Conservation (phyloP, 169 alveolate species). For the Neospora caninum region DNA sequence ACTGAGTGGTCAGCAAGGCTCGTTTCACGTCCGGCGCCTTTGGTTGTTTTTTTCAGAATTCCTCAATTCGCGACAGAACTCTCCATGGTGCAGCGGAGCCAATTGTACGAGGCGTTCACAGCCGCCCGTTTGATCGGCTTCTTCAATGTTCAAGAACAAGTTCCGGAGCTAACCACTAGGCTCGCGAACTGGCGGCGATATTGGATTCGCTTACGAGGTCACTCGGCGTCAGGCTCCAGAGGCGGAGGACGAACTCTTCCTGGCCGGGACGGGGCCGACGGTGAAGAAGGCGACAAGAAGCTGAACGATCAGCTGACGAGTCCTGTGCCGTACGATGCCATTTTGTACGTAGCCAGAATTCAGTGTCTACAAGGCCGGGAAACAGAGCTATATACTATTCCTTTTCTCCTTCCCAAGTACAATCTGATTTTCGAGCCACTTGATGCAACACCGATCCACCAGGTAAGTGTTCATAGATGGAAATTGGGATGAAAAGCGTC, state of each 20-base stretch:
- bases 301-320: neutral
- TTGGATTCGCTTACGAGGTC: conserved; percentile 6
- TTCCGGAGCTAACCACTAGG: conserved; percentile 1
- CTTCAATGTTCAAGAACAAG: conserved; percentile 9
- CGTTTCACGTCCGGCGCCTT: neutral
- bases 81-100: conserved; percentile 14
- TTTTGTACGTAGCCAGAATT: neutral
- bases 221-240: neutral
- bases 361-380: neutral
- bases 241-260: neutral
- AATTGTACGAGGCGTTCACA: conserved; percentile 37
- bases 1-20: too few species aligned
- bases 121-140: conserved; percentile 38
- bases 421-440: conserved; percentile 48
- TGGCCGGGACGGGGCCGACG: neutral
- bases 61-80: neutral
- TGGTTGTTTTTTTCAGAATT: neutral
- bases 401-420: neutral
- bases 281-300: neutral
- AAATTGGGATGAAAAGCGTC: neutral
- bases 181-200: conserved; percentile 4
- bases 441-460: conserved; percentile 35
- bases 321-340: conserved; percentile 39
- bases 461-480: neutral
- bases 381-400: conserved; percentile 27